A percentile compares a stretch with the other conserved stretches of the same genome.
These are phyloP conservation scores for Coccomyxa sp. DNA, from an alignment of 139 green algal genomes.

Conservation along the genomic window DNA sequence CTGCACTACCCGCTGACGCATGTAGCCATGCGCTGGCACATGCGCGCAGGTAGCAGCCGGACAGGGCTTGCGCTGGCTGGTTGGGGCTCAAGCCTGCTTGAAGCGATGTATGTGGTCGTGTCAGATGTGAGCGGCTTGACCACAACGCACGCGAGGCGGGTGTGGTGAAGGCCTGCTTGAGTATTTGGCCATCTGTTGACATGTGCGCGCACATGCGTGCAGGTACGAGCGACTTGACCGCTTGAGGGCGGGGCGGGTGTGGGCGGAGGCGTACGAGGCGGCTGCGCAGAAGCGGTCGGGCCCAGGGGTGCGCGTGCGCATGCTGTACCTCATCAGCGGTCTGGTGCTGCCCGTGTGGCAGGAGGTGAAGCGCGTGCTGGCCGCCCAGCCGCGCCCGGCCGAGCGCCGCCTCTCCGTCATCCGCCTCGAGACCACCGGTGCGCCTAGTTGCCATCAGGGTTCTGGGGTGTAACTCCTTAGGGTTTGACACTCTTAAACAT, in stretches of 20 bases:
- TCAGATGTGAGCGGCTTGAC: too few species aligned
- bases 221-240: slow-evolving; percentile 24
- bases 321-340: slow-evolving; percentile 43
- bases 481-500: not conserved
- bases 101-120: too few species aligned
- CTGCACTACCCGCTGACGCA: too few species aligned
- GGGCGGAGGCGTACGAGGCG: slow-evolving; percentile 26
- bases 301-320: slow-evolving; percentile 19
- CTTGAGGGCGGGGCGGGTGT: slow-evolving; percentile 17
- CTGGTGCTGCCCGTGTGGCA: slow-evolving; percentile 55
- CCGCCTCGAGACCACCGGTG: slow-evolving; percentile 45
- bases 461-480: not conserved
- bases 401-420: slow-evolving; percentile 50
- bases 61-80: too few species aligned
- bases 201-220: not conserved
- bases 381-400: slow-evolving; percentile 9
- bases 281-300: slow-evolving; percentile 16
- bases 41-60: too few species aligned
- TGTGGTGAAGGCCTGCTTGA: too few species aligned
- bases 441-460: slow-evolving; percentile 1
- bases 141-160: too few species aligned
- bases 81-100: too few species aligned
- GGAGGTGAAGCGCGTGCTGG: slow-evolving; percentile 39
- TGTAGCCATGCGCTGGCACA: too few species aligned
- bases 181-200: not conserved